Evolutionary conservation across 1,284 basidiomycete genomes (phyloP).

Genomic region (Fomitiporia mediterranea): DNA sequence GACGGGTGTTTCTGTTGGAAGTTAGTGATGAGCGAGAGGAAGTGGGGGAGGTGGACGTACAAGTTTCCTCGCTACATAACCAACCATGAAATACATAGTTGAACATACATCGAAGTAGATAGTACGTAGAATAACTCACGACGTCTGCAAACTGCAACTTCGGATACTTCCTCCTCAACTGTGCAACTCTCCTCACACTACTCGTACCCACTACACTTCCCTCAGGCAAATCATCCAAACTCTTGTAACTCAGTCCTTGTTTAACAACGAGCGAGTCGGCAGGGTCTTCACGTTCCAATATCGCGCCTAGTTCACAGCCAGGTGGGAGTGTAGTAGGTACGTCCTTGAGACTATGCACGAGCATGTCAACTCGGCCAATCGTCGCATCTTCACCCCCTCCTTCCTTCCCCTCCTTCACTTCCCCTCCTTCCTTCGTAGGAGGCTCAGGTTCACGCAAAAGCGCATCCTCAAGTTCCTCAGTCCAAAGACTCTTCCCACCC

Average conservation of each 20-base stretch:
- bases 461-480: slow-evolving; percentile 88
- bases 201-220: slow-evolving; percentile 94
- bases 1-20: slow-evolving; percentile 70
- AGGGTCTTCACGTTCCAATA: slow-evolving; percentile 86
- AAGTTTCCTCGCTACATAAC: slow-evolving; percentile 67
- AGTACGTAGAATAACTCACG: slow-evolving; percentile 52
- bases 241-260: slow-evolving; percentile 67
- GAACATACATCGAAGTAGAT: slow-evolving; percentile 18
- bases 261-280: slow-evolving; percentile 90
- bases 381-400: slow-evolving; percentile 41
- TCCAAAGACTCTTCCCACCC: slow-evolving; percentile 85
- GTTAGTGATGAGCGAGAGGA: neutral
- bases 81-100: slow-evolving; percentile 8
- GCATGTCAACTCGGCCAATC: slow-evolving; percentile 66
- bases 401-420: neutral
- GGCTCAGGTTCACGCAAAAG: slow-evolving; percentile 33
- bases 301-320: slow-evolving; percentile 83
- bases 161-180: slow-evolving; percentile 80
- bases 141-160: slow-evolving; percentile 84
- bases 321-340: slow-evolving; percentile 85
- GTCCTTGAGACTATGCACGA: slow-evolving; percentile 94
- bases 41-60: slow-evolving; percentile 40
- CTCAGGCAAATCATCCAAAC: slow-evolving; percentile 79
- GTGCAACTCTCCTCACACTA: slow-evolving; percentile 89
- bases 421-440: neutral